phyloP scores from a whole-genome alignment of 306 rosid genomes.

The Trichosanthes truncata region DNA sequence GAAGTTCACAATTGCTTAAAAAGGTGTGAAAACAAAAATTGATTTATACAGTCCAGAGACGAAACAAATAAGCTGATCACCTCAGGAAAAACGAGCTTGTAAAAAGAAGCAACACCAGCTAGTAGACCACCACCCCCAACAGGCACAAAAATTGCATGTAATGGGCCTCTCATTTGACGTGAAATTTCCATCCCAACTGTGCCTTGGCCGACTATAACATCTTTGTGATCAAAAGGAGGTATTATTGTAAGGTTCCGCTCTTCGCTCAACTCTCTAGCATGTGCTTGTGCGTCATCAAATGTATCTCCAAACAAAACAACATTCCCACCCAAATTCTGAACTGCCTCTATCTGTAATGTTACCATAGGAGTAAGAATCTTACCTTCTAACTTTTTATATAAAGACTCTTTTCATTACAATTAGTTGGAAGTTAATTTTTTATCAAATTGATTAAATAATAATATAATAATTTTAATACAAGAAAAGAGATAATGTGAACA shows the following conservation, averaged over 20 bases:
- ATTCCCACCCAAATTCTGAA: slow-evolving; percentile 59
- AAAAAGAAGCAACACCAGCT: slow-evolving; percentile 88
- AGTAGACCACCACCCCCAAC: slow-evolving; percentile 94
- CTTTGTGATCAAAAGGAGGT: slow-evolving; percentile 86
- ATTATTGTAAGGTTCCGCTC: slow-evolving; percentile 60
- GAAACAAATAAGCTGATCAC: slow-evolving; percentile 18
- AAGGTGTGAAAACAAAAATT: no score
- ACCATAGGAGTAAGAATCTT: no score
- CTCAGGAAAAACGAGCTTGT: slow-evolving; percentile 76
- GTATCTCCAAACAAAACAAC: slow-evolving; percentile 77
- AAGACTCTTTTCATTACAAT: no score
- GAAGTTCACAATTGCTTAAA: no score
- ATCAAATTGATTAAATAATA: no score
- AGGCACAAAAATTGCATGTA: slow-evolving; percentile 88
- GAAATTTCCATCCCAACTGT: slow-evolving; percentile 84
- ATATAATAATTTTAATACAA: no score
- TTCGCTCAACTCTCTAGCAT: slow-evolving; percentile 49
- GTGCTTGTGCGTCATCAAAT: slow-evolving; percentile 77
- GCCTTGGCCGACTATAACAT: slow-evolving; percentile 85
- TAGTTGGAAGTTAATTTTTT: no score
- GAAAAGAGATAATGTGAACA: no score
- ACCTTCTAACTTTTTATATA: no score
- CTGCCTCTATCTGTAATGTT: slow-evolving; percentile 54
- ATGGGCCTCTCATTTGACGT: slow-evolving; percentile 48
- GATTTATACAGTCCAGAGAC: no score